A percentile compares a stretch with the other conserved stretches of the same genome.
These are phyloP conservation scores for Mycena galericulata DNA, from an alignment of 768 basidiomycete species.

Conservation along the genomic window DNA sequence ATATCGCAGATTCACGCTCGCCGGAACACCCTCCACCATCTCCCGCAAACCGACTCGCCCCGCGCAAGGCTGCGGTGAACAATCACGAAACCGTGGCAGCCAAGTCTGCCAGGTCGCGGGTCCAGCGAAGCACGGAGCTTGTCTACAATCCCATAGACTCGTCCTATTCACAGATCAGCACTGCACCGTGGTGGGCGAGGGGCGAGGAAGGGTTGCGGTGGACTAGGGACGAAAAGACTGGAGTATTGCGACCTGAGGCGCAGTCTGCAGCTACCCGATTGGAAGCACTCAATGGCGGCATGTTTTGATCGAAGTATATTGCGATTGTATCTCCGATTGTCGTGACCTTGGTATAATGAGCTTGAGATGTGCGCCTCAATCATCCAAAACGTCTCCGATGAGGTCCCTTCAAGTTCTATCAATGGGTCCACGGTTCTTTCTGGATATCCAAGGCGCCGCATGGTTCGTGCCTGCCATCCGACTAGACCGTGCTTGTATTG, in stretches of 20 bases:
- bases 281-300: not conserved
- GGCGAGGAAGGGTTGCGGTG: not conserved
- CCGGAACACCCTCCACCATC: too few relatives aligned
- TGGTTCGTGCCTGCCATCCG: too few relatives aligned
- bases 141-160: slow-evolving; percentile 1
- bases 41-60: too few relatives aligned
- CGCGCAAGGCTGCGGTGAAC: not conserved
- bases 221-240: not conserved
- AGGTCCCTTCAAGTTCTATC: too few relatives aligned
- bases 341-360: too few relatives aligned
- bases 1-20: too few relatives aligned
- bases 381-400: too few relatives aligned
- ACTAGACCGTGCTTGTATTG: too few relatives aligned
- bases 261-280: not conserved
- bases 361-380: too few relatives aligned
- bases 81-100: not conserved
- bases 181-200: not conserved
- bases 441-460: too few relatives aligned
- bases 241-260: not conserved
- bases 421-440: too few relatives aligned
- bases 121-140: not conserved
- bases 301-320: not conserved
- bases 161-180: not conserved
- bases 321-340: too few relatives aligned
- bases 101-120: not conserved